Conservation (phyloP, 257 asterid species). For the Haberlea rhodopensis region DNA sequence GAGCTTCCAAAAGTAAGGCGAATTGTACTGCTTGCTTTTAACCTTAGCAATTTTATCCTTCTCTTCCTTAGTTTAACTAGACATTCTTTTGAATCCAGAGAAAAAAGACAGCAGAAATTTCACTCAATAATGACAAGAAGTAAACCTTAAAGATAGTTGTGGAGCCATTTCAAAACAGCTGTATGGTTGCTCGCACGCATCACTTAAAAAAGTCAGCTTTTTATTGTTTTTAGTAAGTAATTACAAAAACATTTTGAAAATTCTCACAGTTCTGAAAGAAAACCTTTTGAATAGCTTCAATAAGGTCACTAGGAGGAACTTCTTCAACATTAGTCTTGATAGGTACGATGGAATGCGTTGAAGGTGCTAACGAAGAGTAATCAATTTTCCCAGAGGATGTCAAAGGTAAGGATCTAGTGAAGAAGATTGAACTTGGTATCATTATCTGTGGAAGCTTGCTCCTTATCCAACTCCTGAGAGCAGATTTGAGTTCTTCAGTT, state of each 20-base stretch:
- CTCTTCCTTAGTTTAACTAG: not conserved
- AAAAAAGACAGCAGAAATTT: conserved; percentile 2
- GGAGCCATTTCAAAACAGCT: not conserved
- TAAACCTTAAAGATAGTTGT: conserved; percentile 14
- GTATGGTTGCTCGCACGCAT: not conserved
- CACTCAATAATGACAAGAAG: not conserved
- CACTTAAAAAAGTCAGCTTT: not conserved
- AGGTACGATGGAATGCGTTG: conserved; percentile 33
- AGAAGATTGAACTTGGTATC: conserved; percentile 62
- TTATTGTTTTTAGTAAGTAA: no score
- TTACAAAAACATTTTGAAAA: not conserved
- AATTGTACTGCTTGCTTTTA: conserved; percentile 13
- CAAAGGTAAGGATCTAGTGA: conserved; percentile 59
- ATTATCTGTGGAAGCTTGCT: conserved; percentile 63
- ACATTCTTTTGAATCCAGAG: not conserved
- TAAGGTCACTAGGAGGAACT: conserved; percentile 43
- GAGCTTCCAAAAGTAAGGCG: conserved; percentile 6
- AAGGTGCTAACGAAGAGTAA: conserved; percentile 55
- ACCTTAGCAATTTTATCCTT: conserved; percentile 9
- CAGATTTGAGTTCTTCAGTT: conserved; percentile 39
- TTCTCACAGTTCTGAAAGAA: conserved; percentile 8
- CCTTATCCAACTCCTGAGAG: conserved; percentile 60
- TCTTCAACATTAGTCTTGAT: conserved; percentile 33
- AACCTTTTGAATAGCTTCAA: conserved; percentile 69
- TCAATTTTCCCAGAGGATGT: conserved; percentile 89